Evolutionary conservation across 495 filamentous ascomycete species (phyloP), one percentile per base, ranked within the genome.

Genomic region (Talaromyces borbonicus): DNA sequence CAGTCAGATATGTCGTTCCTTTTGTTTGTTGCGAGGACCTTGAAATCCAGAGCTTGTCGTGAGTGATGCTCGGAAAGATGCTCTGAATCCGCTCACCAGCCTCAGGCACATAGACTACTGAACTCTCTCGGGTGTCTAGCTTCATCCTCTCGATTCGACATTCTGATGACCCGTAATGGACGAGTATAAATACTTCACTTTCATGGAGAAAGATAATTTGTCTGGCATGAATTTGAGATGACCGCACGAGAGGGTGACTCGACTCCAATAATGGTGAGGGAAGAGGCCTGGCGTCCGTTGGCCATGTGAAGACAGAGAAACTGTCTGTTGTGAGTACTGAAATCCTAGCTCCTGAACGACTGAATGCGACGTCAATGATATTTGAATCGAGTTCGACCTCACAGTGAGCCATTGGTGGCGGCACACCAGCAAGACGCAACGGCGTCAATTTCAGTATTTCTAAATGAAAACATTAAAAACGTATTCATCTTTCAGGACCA

Each of bases 391-490:
- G 56, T 18, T 65, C 50, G 38, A 96, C 54, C 49, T 94, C 87
- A 53, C 80, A 80, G 45, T 90, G 71, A 12, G 90, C 78, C 87
- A 96, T 95, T 25, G 92, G 92, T 27, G 92, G 92, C 30, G 92
- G 92, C 12, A 93, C 74, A 53, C 90, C 95, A 31, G 87, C 82
- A 38, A 81, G 68, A 48, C 85, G 72, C 55, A 97, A 71, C 4
- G 93, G 86, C 4, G 92, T 96, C 40, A 97, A 60, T 57, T 93
- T 93, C 45, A 96, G 69, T 16, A 54, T 73, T 58, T 65, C 76
- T 80, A 48, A 9, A 23, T 18, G 19, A 51, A 16, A 43, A 53
- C 20, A 55, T 54, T 52, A 46, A 50, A 27, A 19, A 31, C 6
- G 45, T 18, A 26, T 26, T 12, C 14, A 27, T 8, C 8, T 32